Base-by-base conservation (phyloP, 129 eudicot genomes). In the Deinandra increscens region DNA sequence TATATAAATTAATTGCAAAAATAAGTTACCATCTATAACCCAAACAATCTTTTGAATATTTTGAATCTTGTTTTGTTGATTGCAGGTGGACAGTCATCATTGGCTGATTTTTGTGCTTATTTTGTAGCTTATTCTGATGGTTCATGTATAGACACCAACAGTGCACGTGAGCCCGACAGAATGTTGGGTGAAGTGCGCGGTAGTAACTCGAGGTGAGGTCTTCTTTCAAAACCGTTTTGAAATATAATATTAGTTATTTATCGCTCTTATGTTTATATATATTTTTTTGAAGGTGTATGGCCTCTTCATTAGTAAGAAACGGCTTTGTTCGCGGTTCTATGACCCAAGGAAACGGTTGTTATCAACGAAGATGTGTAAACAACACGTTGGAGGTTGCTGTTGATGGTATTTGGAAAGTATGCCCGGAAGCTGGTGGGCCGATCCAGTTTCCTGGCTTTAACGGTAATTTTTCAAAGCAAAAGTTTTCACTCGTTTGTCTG, bases 101-200 rank as follows among this genome's bases (percentile, higher is more conserved):
- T 92, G 92, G 96, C 98, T 50, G 98, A 89, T 84, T 92, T 84
- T 80, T 92, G 96, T 84, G 86, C 98, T 13, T 89, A 89, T 66
- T 84, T 76, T 60, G 96, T 92, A 46, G 95, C 98, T 26, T 92
- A 92, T 69, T 92, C 96, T 45, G 98, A 92, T 80, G 98, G 98
- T 75, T 89, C 96, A 6, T 92, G 98, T 73, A 89, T 88, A 48
- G 96, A 92, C 70, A 73, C 84, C 53, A 92, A 80, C 37, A 77
- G 95, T 81, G 96, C 98, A 33, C 80, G 96, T 48, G 85, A 90
- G 26, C 98, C 96, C 64, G 95, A 92, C 75, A 73, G 88, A 68
- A 88, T 92, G 98, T 84, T 92, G 80, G 98, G 98, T 77, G 98
- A 92, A 78, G 91, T 86, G 55, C 86, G 96, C 33, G 98, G 96